Evolutionary conservation across 2,329 filamentous ascomycete genomes (phyloP), one percentile per base, ranked within the genome.

Genomic region (Arthrinium puccinioides): DNA sequence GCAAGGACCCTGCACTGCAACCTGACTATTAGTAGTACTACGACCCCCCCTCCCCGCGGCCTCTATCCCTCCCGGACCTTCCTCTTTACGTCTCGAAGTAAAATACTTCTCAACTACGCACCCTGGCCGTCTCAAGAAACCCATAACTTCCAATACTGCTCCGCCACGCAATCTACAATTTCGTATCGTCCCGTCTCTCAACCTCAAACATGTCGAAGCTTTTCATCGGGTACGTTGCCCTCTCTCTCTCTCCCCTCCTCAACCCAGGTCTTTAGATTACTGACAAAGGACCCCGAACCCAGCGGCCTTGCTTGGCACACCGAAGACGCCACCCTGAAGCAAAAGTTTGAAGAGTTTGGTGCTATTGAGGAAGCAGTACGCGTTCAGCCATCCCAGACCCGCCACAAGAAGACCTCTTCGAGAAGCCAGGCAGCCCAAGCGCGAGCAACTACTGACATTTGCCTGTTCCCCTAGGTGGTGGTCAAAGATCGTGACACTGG

Each of bases 301-400:
- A 95, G 90, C 59, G 92, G 92, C 75, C 87, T 98, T 52, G 87
- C 92, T 56, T 98, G 92, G 92, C 89, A 96, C 70, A 98, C 92
- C 47, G 88, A 94, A 64, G 90, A 97, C 66, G 67, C 69, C 30
- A 88, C 86, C 50, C 72, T 98, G 49, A 84, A 86, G 57, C 70
- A 83, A 59, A 95, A 95, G 66, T 98, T 98, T 62, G 83, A 90
- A 62, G 83, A 92, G 63, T 96, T 87, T 58, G 90, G 90, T 43
- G 70, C 72, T 28, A 84, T 98, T 50, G 88, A 96, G 62, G 90
- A 98, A 79, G 92, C 92, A 54, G 92, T 97, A 77, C 65, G 87
- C 84, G 45, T 8, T 50, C 41, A 32, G 32, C 29, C 39, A 38
- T 28, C 28, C 20, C 34, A 16, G 34, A 23, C 29, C 9, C 19